Percentiles rank a stretch among this genome's conserved stretches.
Conservation (phyloP, 2,329 filamentous ascomycete species). For the Fusarium secorum region DNA sequence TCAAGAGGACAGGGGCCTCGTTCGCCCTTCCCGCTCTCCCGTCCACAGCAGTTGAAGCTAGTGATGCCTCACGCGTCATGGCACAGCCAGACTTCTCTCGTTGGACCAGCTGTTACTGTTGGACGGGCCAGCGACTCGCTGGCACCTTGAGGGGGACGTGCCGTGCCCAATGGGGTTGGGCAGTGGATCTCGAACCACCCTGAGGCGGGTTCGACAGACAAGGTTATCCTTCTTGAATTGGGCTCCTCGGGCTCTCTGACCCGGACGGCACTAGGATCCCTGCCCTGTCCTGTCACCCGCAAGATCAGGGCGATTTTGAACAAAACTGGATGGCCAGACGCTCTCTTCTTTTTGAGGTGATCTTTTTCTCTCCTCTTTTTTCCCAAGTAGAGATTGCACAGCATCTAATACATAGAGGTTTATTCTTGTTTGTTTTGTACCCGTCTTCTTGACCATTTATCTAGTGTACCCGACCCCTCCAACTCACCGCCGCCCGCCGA, state of each 20-base stretch:
- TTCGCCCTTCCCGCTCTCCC: conserved; percentile 25
- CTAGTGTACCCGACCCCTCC: conserved; percentile 24
- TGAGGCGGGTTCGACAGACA: conserved; percentile 24
- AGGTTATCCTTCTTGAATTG: conserved; percentile 36
- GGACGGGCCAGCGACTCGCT: not conserved
- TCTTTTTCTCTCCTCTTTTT: conserved; percentile 11
- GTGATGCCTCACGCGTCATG: conserved; percentile 29
- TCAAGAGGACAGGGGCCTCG: not conserved
- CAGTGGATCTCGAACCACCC: conserved; percentile 40
- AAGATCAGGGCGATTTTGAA: conserved; percentile 16
- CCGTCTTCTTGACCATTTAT: conserved; percentile 15
- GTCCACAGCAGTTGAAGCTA: not conserved
- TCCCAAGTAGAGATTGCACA: conserved; percentile 10
- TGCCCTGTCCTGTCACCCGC: conserved; percentile 4
- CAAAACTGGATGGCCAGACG: conserved; percentile 16
- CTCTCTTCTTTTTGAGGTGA: conserved; percentile 10
- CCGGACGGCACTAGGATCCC: conserved; percentile 19
- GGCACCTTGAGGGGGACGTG: conserved; percentile 13
- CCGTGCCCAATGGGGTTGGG: conserved; percentile 40
- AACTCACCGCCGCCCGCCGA: conserved; percentile 26
- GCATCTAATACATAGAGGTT: conserved; percentile 8
- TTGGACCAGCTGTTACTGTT: conserved; percentile 29
- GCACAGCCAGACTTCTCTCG: not conserved
- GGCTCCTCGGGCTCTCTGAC: conserved; percentile 35
- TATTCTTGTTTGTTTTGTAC: conserved; percentile 5